Base-by-base conservation (phyloP, 2,329 filamentous ascomycete species). In the Verruconis gallopava region DNA sequence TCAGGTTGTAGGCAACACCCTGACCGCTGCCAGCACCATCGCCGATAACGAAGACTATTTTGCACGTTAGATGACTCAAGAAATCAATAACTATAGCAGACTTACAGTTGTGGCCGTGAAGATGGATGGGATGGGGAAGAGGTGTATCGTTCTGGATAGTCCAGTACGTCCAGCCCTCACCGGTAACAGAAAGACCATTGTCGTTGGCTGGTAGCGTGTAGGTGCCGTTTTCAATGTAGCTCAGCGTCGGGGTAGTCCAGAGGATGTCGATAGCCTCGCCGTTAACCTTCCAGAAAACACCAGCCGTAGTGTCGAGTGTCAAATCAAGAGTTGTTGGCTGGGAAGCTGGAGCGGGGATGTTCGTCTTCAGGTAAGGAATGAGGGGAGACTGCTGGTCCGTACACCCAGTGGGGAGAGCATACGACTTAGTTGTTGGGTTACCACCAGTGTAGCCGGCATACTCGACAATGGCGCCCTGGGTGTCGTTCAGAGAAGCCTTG, bases 251-350 rank as follows among this genome's bases (percentile, higher is more conserved):
- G 4, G 17, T 40, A 19, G 32, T 37, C 44, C 44, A 43, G 13
- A 25, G 15, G 32, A 46, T 45, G 9, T 43, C 22, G 17, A 45
- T 45, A 6, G 44, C 21, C 18, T 34, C n/a, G 35, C 36, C 36
- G 21, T 45, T 44, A 19, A 45, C 40, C 30, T 44, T 44, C 42
- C 42, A 44, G 28, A 40, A 39, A 4, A 44, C 37, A 11, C 55
- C 55, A 38, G 56, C 58, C 13, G 58, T 60, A 1, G 55, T 53
- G 13, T 44, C 42, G 22, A 44, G 36, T 3, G 42, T 44, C 3
- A 44, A 22, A 15, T 39, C 42, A n/a, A 44, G 42, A 5, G 28
- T 11, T 3, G 21, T 34, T 21, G 42, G 42, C 3, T 36, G 21
- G n/a, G 18, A 21, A 20, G 37, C 19, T 30, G 38, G 38, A n/a